These are phyloP conservation scores for Pythium phragmiticola DNA, from an alignment of 352 stramenopile species.

Conservation along the genomic window DNA sequence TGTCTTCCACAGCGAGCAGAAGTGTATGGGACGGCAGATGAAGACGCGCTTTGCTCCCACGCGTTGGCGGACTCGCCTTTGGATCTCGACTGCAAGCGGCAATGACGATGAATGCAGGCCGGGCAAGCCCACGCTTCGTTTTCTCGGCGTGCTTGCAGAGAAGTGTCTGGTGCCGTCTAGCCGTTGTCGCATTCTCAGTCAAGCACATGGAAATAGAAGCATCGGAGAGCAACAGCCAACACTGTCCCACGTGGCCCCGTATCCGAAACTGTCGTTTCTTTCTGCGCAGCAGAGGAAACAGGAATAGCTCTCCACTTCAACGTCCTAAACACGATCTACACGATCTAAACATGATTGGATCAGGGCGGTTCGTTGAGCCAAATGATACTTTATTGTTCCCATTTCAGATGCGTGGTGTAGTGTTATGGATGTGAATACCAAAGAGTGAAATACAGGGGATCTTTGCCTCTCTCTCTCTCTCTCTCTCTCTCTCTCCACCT, in stretches of 20 bases:
- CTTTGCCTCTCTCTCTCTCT: no score
- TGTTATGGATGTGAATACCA: not conserved
- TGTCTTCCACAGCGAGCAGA: not conserved
- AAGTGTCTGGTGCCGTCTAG: not conserved
- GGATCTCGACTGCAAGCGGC: not conserved
- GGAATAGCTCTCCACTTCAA: not conserved
- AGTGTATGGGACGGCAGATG: no score
- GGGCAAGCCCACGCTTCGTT: not conserved
- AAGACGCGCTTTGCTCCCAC: no score
- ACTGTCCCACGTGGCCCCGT: not conserved
- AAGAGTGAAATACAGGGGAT: not conserved
- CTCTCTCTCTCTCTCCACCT: no score
- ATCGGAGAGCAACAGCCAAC: not conserved
- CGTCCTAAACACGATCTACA: not conserved
- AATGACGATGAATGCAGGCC: not conserved
- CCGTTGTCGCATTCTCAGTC: not conserved
- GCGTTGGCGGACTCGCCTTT: not conserved
- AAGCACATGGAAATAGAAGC: not conserved
- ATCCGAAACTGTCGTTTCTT: not conserved
- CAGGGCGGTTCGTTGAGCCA: no score
- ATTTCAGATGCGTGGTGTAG: no score
- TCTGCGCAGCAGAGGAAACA: not conserved
- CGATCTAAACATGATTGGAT: no score
- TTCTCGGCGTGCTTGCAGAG: not conserved
- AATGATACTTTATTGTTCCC: no score